Evolutionary conservation across 148 eudicot species (phyloP), one percentile per base, ranked within the genome.

Genomic region (Camellia granthamiana): DNA sequence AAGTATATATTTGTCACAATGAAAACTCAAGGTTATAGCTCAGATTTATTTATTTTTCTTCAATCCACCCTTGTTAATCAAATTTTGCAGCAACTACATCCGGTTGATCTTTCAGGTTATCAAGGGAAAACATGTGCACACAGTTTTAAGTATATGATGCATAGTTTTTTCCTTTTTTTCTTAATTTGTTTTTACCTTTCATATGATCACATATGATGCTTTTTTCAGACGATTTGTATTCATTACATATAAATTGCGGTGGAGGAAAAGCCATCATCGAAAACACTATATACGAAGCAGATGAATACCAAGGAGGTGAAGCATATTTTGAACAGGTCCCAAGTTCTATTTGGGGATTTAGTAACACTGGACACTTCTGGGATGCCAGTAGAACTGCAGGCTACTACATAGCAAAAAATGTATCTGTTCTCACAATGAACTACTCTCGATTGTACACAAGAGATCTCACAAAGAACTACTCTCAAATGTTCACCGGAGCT

Each of bases 231-330:
- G 93, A 82, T 68, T 67, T 64, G 55, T 92, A 89, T 59, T 79
- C 90, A 12, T 58, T 92, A 52, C 81, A 92, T 80, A 84, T 92
- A 58, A 92, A 92, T 78, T 90, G 96, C 72, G 96, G 93, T 9
- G 93, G 96, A 69, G 49, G 18, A 16, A 19, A 78, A 76, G 80
- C 61, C 56, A 76, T 64, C 16, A 72, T 88, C 16, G 88, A 90
- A 56, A 78, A 84, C 3, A 83, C 81, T 54, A 44, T 21, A 44
- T 90, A 80, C 80, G 92, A 89, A 75, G 83, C 49, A 59, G 96
- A 92, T 80, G 84, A 75, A 73, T 83, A 77, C 21, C 13, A n/a
- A 41, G 87, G 80, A 58, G 92, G 90, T 38, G 12, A 84, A 7
- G 92, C 89, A 15, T 84, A 77, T 73, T 88, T 89, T 77, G 69